phyloP scores from a whole-genome alignment of 768 basidiomycete genomes.

The Xerocomus potaroensis region DNA sequence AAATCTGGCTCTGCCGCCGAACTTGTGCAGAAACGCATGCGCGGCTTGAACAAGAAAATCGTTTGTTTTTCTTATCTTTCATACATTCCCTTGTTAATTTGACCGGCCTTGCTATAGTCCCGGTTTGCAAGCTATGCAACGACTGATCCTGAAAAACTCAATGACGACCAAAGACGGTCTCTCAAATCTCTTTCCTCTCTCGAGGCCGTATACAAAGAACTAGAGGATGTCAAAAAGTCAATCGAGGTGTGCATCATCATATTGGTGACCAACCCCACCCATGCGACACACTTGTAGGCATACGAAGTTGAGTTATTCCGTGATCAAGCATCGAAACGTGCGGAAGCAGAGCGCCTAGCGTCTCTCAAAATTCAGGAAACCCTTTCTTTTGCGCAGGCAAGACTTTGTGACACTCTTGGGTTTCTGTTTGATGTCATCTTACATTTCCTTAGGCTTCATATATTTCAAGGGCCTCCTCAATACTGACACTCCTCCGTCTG shows the following conservation, averaged over 20 bases:
- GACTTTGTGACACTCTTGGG: not conserved
- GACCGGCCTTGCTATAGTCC: constrained; percentile 40
- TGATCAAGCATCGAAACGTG: constrained; percentile 50
- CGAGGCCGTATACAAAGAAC: constrained; percentile 76
- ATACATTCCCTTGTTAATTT: constrained; percentile 7
- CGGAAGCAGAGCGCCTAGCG: constrained; percentile 54
- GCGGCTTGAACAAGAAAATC: constrained; percentile 78
- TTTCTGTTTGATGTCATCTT: not conserved
- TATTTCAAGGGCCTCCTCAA: constrained; percentile 40
- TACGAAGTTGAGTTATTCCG: constrained; percentile 61
- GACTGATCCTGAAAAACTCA: constrained; percentile 66
- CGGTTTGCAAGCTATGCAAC: constrained; percentile 70
- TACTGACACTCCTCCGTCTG: constrained; percentile 59
- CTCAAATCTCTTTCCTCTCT: constrained; percentile 69
- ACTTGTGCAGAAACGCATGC: constrained; percentile 73
- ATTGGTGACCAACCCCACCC: not conserved
- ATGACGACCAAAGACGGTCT: constrained; percentile 81
- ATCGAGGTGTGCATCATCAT: constrained; percentile 69
- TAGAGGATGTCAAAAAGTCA: constrained; percentile 78
- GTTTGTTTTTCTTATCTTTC: constrained; percentile 40
- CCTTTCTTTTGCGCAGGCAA: constrained; percentile 57
- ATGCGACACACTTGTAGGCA: constrained; percentile 34
- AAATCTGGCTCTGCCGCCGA: constrained; percentile 73
- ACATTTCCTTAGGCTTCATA: constrained; percentile 38
- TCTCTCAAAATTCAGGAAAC: constrained; percentile 52